A percentile compares a stretch with the other conserved stretches of the same genome.
Conservation (phyloP, 306 rosid species). For the Castanea mollissima region DNA sequence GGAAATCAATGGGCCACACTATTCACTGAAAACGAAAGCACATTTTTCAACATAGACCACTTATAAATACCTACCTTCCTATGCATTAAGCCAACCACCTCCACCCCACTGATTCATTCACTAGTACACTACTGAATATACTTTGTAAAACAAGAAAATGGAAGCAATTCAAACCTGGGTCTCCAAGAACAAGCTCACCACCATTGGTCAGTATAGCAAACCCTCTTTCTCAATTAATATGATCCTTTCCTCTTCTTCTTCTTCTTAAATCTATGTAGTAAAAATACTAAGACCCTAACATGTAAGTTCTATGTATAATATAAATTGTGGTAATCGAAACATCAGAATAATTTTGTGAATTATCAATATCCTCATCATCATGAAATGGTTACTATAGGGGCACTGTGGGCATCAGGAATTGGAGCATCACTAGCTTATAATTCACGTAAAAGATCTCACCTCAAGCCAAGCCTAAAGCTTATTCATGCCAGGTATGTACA, state of each 20-base stretch:
- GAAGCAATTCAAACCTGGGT: constrained; percentile 74
- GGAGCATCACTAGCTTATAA: constrained; percentile 63
- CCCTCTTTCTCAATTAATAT: not conserved
- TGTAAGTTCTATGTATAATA: too few species aligned
- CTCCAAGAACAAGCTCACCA: constrained; percentile 68
- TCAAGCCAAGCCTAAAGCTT: constrained; percentile 84
- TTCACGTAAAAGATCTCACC: constrained; percentile 42
- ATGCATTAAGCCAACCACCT: not conserved
- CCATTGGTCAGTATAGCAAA: constrained; percentile 52
- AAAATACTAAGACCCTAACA: too few species aligned
- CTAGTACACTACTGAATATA: not conserved
- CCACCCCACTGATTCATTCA: constrained; percentile 13
- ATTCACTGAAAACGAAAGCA: not conserved
- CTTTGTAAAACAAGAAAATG: constrained; percentile 33
- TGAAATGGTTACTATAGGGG: constrained; percentile 34
- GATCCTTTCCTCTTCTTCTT: not conserved
- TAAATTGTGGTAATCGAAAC: too few species aligned
- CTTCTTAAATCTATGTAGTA: too few species aligned
- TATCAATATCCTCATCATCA: not conserved
- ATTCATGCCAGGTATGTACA: constrained; percentile 70
- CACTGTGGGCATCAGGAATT: constrained; percentile 74
- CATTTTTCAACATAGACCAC: constrained; percentile 5
- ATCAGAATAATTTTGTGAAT: too few species aligned
- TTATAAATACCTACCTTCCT: constrained; percentile 33
- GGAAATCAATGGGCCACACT: constrained; percentile 46